These are phyloP conservation scores for Aspergillus felis DNA, from an alignment of 2,329 filamentous ascomycete genomes.

Conservation along the genomic window DNA sequence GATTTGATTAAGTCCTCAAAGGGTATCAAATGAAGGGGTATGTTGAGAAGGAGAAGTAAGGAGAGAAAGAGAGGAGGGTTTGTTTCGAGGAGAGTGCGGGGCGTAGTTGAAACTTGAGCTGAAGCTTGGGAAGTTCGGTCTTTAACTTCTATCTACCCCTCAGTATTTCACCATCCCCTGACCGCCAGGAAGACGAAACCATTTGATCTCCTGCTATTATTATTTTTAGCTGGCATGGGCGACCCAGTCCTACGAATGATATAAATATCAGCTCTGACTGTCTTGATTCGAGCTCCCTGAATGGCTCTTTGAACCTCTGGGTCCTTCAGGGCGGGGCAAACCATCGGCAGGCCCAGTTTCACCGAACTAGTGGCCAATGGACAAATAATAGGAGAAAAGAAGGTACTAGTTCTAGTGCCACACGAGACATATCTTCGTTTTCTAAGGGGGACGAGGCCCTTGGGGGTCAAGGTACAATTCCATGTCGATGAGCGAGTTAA, in stretches of 20 bases:
- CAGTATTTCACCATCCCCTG: slow-evolving; percentile 2
- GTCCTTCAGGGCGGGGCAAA: slow-evolving; percentile 3
- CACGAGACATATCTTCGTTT: neutral
- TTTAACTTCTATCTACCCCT: neutral
- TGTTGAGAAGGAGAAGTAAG: slow-evolving; percentile 1
- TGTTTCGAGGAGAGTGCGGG: slow-evolving; percentile 21
- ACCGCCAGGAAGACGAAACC: neutral
- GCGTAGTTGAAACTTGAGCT: slow-evolving; percentile 9
- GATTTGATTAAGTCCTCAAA: neutral
- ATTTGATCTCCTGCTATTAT: neutral
- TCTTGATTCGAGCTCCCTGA: slow-evolving; percentile 2
- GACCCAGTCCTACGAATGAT: neutral
- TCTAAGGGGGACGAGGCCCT: neutral
- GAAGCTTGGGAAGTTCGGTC: neutral
- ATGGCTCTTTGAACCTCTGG: slow-evolving; percentile 5
- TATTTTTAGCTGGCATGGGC: neutral
- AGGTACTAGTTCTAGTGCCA: neutral
- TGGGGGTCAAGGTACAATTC: neutral
- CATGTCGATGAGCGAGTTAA: neutral
- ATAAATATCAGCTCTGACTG: neutral
- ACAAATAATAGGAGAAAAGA: neutral
- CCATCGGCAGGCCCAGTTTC: slow-evolving; percentile 16
- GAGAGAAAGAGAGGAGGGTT: slow-evolving; percentile 4
- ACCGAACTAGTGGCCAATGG: slow-evolving; percentile 7
- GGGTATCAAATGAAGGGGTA: neutral